These are phyloP conservation scores for Yarrowia sp. DNA, from an alignment of 805 yeast species.

Conservation along the genomic window DNA sequence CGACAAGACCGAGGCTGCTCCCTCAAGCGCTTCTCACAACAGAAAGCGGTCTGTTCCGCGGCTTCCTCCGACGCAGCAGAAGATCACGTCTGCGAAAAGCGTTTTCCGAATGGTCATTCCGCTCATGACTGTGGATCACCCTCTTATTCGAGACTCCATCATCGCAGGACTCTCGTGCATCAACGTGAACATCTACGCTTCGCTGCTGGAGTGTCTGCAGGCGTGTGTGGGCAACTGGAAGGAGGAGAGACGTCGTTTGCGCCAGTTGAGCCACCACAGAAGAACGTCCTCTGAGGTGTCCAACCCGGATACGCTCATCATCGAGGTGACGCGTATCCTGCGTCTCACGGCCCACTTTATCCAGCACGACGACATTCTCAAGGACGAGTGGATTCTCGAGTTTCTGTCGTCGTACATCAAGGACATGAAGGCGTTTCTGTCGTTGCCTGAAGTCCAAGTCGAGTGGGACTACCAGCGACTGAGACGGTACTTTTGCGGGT, in stretches of 20 bases:
- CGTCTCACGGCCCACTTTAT: conserved; percentile 66
- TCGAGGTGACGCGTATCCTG: conserved; percentile 76
- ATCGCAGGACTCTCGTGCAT: conserved; percentile 87
- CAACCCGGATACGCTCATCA: conserved; percentile 44
- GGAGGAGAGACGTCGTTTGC: conserved; percentile 29
- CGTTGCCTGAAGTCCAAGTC: conserved; percentile 55
- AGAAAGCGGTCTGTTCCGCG: conserved; percentile 77
- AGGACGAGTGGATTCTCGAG: conserved; percentile 67
- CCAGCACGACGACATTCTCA: conserved; percentile 48
- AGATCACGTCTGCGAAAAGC: conserved; percentile 87
- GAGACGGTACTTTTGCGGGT: conserved; percentile 78
- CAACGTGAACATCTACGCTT: conserved; percentile 82
- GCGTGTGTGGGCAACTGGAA: conserved; percentile 57
- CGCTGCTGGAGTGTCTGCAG: conserved; percentile 74
- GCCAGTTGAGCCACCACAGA: conserved; percentile 6
- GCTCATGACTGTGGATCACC: conserved; percentile 65
- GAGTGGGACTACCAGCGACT: conserved; percentile 71
- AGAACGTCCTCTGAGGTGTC: background rate
- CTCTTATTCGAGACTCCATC: conserved; percentile 75
- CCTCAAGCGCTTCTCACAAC: conserved; percentile 46
- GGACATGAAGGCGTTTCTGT: conserved; percentile 58
- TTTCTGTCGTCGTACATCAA: conserved; percentile 62
- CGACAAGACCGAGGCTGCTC: conserved; percentile 65
- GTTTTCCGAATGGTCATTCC: conserved; percentile 87
- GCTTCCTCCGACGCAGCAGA: conserved; percentile 65